Conservation (phyloP, 2,329 filamentous ascomycete genomes). For the Fusarium sp. region DNA sequence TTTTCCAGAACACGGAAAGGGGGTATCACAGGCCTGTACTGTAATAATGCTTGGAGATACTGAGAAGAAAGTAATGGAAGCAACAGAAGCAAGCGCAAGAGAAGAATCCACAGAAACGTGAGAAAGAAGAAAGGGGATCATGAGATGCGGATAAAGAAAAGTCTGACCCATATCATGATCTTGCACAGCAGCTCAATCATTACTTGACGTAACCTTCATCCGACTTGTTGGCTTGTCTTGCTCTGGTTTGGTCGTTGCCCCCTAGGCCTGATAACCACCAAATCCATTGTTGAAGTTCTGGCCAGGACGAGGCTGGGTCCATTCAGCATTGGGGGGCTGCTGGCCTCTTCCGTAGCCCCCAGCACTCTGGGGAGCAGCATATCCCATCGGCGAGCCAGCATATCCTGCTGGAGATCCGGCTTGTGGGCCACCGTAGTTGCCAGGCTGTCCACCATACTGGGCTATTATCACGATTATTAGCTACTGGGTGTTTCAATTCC, state of each 20-base stretch:
- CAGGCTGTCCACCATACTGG: conserved; percentile 73
- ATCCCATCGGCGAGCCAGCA: conserved; percentile 75
- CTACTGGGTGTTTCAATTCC: conserved; percentile 7
- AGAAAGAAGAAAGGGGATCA: conserved; percentile 44
- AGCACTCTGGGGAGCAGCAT: conserved; percentile 78
- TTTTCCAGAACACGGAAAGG: conserved; percentile 22
- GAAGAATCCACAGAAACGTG: conserved; percentile 36
- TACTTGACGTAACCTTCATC: conserved; percentile 37
- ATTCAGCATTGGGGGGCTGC: conserved; percentile 66
- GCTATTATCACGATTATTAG: conserved; percentile 51
- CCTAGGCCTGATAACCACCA: conserved; percentile 71
- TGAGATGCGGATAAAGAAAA: conserved; percentile 36
- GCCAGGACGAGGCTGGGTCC: conserved; percentile 62
- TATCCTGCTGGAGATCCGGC: conserved; percentile 71
- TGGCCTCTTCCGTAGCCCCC: conserved; percentile 87
- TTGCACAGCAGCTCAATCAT: conserved; percentile 37
- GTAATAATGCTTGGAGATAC: conserved; percentile 35
- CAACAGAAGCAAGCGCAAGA: conserved; percentile 40
- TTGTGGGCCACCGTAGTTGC: conserved; percentile 71
- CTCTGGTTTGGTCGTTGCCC: conserved; percentile 38
- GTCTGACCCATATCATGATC: conserved; percentile 33
- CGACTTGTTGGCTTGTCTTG: conserved; percentile 38
- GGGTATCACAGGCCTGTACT: conserved; percentile 37
- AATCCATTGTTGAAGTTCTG: conserved; percentile 72
- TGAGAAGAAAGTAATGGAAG: conserved; percentile 42